Base-by-base conservation (phyloP, 75 land plant species). In the Pinus albicaulis region DNA sequence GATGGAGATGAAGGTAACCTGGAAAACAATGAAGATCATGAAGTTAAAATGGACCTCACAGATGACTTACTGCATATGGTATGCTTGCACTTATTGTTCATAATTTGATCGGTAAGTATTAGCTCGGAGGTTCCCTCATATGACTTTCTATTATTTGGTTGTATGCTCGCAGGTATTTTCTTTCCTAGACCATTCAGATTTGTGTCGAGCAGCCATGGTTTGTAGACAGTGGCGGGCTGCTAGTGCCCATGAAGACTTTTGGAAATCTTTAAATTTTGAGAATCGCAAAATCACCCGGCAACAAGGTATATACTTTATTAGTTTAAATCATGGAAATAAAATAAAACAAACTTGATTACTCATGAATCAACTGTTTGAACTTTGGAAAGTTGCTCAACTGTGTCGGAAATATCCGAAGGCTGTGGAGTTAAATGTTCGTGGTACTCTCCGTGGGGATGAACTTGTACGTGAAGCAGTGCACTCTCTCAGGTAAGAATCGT, bases 41-140 rank as follows among this genome's bases (percentile, higher is more conserved):
- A 78, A 76, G 71, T 79, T 65, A 79, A 78, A 22, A 91, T 98
- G 95, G 98, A 98, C 87, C 89, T 98, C 36, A 89, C 95, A 10
- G 99, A 98, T 74, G 99, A 98, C 79, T 79, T 98, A 28, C 77
- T 98, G 77, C 99, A 90, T 80, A 91, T 93, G 95, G 99, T 98
- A 85, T 22, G 73, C 55, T 4, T 44, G 28, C 44, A 23, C 11
- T 48, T 19, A 25, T 10, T 48, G 11, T 48, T 10, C 53, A 48
- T 48, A 10, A 10, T 48, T 48, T 10, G 53, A 48, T 48, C 10
- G 12, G 12, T 48, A 10, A 48, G 53, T 10, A 2, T 48, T 48
- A 48, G 11, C 53, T 48, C 11, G 53, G 53, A 48, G 12, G 11
- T 48, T 48, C 53, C 11, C 2, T 48, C 11, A 44, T 7, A 8